Percentiles rank a stretch among this genome's conserved stretches.
These are phyloP conservation scores for Terfezia claveryi DNA, from an alignment of 495 filamentous ascomycete genomes.

Conservation along the genomic window DNA sequence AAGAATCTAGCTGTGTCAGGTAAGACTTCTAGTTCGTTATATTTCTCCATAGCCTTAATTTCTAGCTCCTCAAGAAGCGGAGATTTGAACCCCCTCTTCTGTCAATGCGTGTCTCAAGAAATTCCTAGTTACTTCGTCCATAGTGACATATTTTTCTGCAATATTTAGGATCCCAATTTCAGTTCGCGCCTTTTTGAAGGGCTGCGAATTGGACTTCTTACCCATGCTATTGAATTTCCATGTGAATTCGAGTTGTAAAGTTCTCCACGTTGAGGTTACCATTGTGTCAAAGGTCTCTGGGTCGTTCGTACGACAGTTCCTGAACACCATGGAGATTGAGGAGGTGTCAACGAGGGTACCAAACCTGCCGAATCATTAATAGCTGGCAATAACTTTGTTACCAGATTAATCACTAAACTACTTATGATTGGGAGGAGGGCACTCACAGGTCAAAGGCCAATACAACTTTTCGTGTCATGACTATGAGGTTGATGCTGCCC, in stretches of 20 bases:
- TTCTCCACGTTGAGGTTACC: slow-evolving; percentile 24
- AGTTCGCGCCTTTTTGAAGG: background rate
- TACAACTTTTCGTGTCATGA: too few relatives aligned
- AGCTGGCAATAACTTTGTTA: slow-evolving; percentile 31
- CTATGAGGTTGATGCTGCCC: too few relatives aligned
- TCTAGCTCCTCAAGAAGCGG: slow-evolving; percentile 20
- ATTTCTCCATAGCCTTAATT: slow-evolving; percentile 34
- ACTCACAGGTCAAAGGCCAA: too few relatives aligned
- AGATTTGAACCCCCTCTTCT: slow-evolving; percentile 23
- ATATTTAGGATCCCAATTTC: background rate
- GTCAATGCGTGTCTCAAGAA: slow-evolving; percentile 40
- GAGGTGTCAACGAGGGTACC: slow-evolving; percentile 51
- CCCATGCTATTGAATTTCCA: slow-evolving; percentile 69
- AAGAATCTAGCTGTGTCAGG: slow-evolving; percentile 39
- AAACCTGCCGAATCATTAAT: slow-evolving; percentile 41
- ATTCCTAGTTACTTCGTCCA: slow-evolving; percentile 39
- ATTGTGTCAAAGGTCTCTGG: background rate
- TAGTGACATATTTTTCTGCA: slow-evolving; percentile 38
- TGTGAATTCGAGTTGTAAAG: slow-evolving; percentile 58
- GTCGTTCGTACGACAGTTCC: too few relatives aligned
- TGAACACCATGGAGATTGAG: slow-evolving; percentile 31
- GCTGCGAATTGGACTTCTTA: slow-evolving; percentile 15
- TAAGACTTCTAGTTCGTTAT: slow-evolving; percentile 48
- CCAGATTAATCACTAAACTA: too few relatives aligned
- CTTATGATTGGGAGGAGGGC: too few relatives aligned